Percentiles rank a stretch among this genome's conserved stretches.
These are phyloP conservation scores for Nitzschia inconspicua DNA, from an alignment of 108 stramenopile species.

Conservation along the genomic window DNA sequence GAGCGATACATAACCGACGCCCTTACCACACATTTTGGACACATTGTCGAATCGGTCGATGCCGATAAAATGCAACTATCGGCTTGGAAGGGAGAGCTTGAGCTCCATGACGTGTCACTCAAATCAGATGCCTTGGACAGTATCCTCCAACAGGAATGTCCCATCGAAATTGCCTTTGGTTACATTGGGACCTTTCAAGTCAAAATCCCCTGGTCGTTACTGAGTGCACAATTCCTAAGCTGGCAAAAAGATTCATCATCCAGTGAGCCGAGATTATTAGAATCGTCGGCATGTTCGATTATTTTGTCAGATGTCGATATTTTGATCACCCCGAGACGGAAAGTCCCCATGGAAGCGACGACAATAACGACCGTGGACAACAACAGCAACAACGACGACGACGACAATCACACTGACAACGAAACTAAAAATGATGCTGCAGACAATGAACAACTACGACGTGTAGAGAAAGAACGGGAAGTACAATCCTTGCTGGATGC, in stretches of 20 bases:
- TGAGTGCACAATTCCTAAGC: conserved; percentile 31
- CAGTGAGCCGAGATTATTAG: background rate
- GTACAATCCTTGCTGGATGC: conserved; percentile 34
- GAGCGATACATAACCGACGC: conserved; percentile 62
- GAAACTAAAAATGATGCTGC: background rate
- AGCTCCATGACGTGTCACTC: conserved; percentile 48
- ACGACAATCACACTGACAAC: background rate
- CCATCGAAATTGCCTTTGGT: conserved; percentile 60
- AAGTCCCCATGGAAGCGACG: background rate
- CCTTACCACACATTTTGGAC: conserved; percentile 59
- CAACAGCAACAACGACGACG: background rate
- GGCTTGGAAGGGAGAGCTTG: conserved; percentile 69
- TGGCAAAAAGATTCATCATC: background rate
- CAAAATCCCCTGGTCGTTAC: conserved; percentile 59
- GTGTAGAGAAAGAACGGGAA: conserved; percentile 22
- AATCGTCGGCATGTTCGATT: conserved; percentile 31
- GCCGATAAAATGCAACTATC: conserved; percentile 49
- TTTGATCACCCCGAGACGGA: conserved; percentile 45
- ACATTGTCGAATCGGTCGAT: conserved; percentile 60
- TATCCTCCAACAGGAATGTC: conserved; percentile 26
- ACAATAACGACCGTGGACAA: conserved; percentile 2
- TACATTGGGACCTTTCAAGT: conserved; percentile 56
- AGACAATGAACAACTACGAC: too few species aligned
- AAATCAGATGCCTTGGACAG: conserved; percentile 46
- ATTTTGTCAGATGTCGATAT: conserved; percentile 72